Percentiles rank a stretch among this genome's conserved stretches.
phyloP scores from a whole-genome alignment of 257 asterid species.

The Echites panduratus region DNA sequence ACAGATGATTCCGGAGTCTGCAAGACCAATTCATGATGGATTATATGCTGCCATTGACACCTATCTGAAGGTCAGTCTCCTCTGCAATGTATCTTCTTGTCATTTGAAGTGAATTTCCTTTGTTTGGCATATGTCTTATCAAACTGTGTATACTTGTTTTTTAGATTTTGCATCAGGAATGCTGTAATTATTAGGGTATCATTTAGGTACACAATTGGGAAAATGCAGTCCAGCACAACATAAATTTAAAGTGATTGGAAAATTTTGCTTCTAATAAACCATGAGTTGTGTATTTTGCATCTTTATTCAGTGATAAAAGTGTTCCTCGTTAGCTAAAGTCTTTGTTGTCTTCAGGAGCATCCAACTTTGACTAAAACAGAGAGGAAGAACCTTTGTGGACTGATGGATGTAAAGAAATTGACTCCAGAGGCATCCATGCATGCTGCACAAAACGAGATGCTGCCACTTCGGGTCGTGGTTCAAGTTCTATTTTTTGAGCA shows the following conservation, averaged over 20 bases:
- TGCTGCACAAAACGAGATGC: conserved; percentile 84
- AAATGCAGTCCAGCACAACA: not conserved
- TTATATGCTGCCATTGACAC: conserved; percentile 66
- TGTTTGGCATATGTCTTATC: not conserved
- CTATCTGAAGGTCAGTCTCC: conserved; percentile 51
- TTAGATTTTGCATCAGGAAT: not conserved
- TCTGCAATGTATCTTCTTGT: not conserved
- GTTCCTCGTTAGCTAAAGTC: not conserved
- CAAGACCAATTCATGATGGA: conserved; percentile 79
- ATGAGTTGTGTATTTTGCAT: not conserved
- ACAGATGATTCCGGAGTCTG: conserved; percentile 60
- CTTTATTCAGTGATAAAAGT: no score
- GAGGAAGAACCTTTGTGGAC: conserved; percentile 62
- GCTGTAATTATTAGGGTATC: no score
- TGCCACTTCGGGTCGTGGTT: conserved; percentile 79
- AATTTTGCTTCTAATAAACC: no score
- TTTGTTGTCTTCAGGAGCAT: conserved; percentile 46
- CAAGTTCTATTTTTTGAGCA: conserved; percentile 80
- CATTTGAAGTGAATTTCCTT: not conserved
- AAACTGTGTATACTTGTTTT: not conserved
- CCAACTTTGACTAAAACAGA: conserved; percentile 54
- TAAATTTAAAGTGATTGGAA: not conserved
- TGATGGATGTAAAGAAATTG: conserved; percentile 69
- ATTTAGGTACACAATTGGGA: not conserved
- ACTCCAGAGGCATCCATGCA: conserved; percentile 66